phyloP scores from a whole-genome alignment of 2,329 filamentous ascomycete species.

The Talaromyces islandicus region DNA sequence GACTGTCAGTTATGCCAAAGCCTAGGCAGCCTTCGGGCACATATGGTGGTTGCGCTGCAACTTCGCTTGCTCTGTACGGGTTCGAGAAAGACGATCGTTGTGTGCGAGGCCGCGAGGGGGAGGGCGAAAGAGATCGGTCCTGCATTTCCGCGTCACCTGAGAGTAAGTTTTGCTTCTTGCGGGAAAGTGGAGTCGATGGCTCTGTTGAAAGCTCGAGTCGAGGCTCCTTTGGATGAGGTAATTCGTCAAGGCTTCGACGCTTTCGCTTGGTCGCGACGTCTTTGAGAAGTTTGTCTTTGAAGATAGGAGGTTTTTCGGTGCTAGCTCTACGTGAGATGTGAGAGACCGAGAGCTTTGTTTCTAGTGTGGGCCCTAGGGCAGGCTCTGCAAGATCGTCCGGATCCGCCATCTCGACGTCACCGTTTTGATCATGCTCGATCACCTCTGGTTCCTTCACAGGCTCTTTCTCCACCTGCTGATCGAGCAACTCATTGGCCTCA shows the following conservation, averaged over 20 bases:
- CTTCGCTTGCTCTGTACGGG: not conserved
- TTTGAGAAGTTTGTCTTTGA: not conserved
- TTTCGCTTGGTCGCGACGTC: not conserved
- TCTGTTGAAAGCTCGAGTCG: not conserved
- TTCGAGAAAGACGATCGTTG: constrained; percentile 1
- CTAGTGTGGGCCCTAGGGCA: not conserved
- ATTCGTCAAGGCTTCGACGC: not conserved
- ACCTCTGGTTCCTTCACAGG: not conserved
- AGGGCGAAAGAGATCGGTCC: not conserved
- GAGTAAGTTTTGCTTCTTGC: not conserved
- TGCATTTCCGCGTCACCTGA: not conserved
- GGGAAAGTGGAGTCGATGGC: constrained; percentile 1
- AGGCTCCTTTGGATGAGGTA: not conserved
- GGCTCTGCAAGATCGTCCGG: not conserved
- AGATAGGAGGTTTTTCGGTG: not conserved
- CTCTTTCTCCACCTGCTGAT: not conserved
- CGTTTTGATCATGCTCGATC: not conserved
- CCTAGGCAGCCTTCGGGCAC: not conserved
- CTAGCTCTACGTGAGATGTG: not conserved
- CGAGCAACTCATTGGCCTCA: not conserved
- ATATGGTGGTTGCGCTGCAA: not conserved
- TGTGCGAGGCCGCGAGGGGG: not conserved
- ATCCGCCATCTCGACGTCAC: not conserved
- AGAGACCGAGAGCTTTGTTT: not conserved
- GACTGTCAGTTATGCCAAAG: constrained; percentile 2